Evolutionary conservation across 129 eudicot genomes (phyloP).

Genomic region (Lactuca saligna): DNA sequence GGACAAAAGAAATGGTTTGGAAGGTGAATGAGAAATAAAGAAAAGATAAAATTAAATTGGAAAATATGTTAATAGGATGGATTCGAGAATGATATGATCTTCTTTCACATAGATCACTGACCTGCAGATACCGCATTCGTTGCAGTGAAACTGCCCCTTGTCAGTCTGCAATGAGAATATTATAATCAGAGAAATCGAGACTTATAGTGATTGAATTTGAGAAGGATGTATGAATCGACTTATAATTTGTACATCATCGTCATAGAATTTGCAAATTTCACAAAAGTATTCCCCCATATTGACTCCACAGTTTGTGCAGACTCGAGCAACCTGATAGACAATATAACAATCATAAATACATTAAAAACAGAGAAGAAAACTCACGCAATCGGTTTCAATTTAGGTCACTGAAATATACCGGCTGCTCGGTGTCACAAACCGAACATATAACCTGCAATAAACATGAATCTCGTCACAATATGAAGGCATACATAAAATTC

Average conservation of each 20-base stretch:
- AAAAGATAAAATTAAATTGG: not conserved
- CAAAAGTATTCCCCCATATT: constrained; percentile 96
- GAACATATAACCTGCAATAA: constrained; percentile 81
- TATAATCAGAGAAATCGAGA: constrained; percentile 22
- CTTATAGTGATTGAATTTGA: not conserved
- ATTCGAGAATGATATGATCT: constrained; percentile 6
- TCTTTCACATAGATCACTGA: constrained; percentile 29
- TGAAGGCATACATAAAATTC: not conserved
- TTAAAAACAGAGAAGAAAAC: constrained; percentile 10
- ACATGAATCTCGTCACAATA: constrained; percentile 9
- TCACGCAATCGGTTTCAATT: constrained; percentile 12
- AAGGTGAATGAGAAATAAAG: constrained; percentile 1
- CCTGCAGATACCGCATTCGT: constrained; percentile 99
- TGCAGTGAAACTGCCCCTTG: constrained; percentile 85
- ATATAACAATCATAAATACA: constrained; percentile 3
- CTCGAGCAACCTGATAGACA: constrained; percentile 61
- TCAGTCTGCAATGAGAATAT: constrained; percentile 46
- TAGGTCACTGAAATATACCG: constrained; percentile 47
- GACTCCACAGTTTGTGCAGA: constrained; percentile 93
- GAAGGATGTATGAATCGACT: not conserved
- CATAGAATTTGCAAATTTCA: constrained; percentile 83
- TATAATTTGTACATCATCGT: constrained; percentile 66
- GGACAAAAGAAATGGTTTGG: constrained; percentile 1
- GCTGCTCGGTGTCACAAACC: constrained; percentile 97
- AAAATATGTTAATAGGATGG: not conserved